Evolutionary conservation across 1,284 basidiomycete genomes (phyloP).

Genomic region (Bondarzewia mesenterica): DNA sequence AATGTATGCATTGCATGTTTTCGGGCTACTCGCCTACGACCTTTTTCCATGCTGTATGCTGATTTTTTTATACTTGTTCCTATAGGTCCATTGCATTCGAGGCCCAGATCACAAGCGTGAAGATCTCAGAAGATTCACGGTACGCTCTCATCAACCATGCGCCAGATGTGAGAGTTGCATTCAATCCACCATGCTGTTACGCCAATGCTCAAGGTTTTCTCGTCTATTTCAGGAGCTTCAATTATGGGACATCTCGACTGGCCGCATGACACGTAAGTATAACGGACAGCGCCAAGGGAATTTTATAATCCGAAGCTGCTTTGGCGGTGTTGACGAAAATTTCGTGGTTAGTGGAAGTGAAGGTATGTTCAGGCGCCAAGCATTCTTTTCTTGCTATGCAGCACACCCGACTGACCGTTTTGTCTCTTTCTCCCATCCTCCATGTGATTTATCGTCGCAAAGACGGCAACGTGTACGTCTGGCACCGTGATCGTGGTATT

Average conservation of each 20-base stretch:
- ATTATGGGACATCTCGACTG: conserved; percentile 73
- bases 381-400: neutral
- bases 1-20: conserved; percentile 38
- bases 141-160: conserved; percentile 84
- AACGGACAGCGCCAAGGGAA: conserved; percentile 75
- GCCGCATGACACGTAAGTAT: conserved; percentile 70
- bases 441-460: conserved; percentile 10
- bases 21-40: neutral
- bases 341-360: conserved; percentile 94
- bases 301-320: conserved; percentile 87
- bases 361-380: conserved; percentile 43
- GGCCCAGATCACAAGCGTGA: conserved; percentile 82
- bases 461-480: conserved; percentile 91
- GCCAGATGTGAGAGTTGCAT: conserved; percentile 57
- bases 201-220: conserved; percentile 5
- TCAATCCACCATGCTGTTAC: conserved; percentile 1
- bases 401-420: neutral
- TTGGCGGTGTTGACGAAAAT: conserved; percentile 86
- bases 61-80: neutral
- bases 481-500: conserved; percentile 83
- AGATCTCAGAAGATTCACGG: conserved; percentile 81
- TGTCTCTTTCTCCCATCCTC: neutral
- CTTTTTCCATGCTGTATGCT: conserved; percentile 6
- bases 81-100: conserved; percentile 58
- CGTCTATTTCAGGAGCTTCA: conserved; percentile 67